phyloP scores from a whole-genome alignment of 2,329 filamentous ascomycete species.

The Elsinoe arachidis region DNA sequence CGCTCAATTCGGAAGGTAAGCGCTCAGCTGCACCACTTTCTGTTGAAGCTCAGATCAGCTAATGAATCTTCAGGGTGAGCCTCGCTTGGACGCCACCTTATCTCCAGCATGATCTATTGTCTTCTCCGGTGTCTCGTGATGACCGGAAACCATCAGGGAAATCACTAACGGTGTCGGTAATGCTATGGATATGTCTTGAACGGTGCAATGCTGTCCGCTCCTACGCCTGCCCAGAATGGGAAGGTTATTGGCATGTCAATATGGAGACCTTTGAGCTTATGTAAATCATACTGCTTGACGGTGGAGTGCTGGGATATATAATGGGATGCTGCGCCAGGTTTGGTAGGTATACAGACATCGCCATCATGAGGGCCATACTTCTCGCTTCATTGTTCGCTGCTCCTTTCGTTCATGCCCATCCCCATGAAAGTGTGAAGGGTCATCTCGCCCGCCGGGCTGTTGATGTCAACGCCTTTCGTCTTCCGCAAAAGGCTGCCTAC shows the following conservation, averaged over 20 bases:
- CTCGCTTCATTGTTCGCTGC: conserved; percentile 8
- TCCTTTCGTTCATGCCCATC: conserved; percentile 3
- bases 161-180: too few species aligned
- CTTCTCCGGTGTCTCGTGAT: conserved; percentile 8
- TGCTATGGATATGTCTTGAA: neutral
- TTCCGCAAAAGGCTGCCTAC: conserved; percentile 22
- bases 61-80: neutral
- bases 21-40: neutral
- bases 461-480: conserved; percentile 27
- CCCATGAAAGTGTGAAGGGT: neutral
- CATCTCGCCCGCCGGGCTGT: conserved; percentile 20
- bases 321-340: neutral
- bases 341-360: neutral
- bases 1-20: conserved; percentile 11
- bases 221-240: conserved; percentile 4
- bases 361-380: conserved; percentile 10
- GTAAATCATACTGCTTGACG: neutral
- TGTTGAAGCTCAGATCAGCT: neutral
- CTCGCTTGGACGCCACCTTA: conserved; percentile 8
- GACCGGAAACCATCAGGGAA: neutral
- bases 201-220: neutral
- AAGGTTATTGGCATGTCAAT: neutral
- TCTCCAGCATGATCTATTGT: neutral
- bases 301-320: neutral
- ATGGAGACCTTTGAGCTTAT: neutral